Evolutionary conservation across 2,329 filamentous ascomycete species (phyloP).

Genomic region (Aspergillus proliferans): DNA sequence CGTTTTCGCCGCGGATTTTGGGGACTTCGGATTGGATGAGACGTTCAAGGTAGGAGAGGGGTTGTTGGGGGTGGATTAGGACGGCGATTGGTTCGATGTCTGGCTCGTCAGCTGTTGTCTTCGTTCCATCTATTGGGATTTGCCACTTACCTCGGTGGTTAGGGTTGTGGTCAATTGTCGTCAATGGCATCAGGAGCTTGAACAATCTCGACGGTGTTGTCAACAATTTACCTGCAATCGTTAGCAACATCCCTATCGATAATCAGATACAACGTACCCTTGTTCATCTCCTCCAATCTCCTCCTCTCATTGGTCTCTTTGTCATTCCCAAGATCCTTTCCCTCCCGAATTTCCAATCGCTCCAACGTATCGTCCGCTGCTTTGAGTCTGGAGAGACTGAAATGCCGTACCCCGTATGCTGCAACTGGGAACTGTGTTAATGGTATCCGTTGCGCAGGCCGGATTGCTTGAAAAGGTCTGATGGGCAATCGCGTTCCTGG

Average conservation of each 20-base stretch:
- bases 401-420: neutral
- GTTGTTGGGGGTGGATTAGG: constrained; percentile 82
- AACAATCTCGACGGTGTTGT: constrained; percentile 75
- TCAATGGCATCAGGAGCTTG: constrained; percentile 72
- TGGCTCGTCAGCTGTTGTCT: constrained; percentile 4
- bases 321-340: constrained; percentile 17
- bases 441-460: neutral
- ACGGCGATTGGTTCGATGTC: constrained; percentile 78
- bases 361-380: constrained; percentile 6
- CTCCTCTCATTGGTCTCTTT: constrained; percentile 21
- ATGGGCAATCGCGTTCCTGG: no score
- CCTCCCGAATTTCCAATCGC: constrained; percentile 35
- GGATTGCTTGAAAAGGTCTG: no score
- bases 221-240: constrained; percentile 60
- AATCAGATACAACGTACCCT: constrained; percentile 42
- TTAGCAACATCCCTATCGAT: constrained; percentile 2
- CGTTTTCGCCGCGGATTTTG: constrained; percentile 54
- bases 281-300: constrained; percentile 51
- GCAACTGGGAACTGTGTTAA: neutral
- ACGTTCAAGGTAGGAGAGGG: constrained; percentile 81
- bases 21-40: constrained; percentile 84
- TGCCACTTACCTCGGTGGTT: constrained; percentile 48
- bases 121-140: neutral
- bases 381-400: neutral
- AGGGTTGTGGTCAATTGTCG: constrained; percentile 51